Percentiles rank a stretch among this genome's conserved stretches.
phyloP scores from a whole-genome alignment of 2,329 filamentous ascomycete species.

The Epichloe festucae region DNA sequence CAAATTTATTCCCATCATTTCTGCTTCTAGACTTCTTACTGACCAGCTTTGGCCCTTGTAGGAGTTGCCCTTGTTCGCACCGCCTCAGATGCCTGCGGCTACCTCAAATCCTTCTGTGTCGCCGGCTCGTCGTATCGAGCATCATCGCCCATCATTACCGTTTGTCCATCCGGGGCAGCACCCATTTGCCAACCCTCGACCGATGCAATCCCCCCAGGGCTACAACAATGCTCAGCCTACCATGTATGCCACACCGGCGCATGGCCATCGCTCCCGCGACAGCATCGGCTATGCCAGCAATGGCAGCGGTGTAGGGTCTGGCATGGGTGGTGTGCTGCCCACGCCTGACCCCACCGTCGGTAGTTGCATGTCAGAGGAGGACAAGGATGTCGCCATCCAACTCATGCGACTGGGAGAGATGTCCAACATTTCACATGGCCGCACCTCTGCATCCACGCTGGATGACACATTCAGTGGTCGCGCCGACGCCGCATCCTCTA shows the following conservation, averaged over 20 bases:
- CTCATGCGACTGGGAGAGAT: slow-evolving; percentile 92
- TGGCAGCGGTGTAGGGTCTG: slow-evolving; percentile 21
- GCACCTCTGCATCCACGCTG: slow-evolving; percentile 82
- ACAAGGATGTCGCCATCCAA: slow-evolving; percentile 86
- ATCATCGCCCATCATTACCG: slow-evolving; percentile 59
- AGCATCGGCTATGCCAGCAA: slow-evolving; percentile 42
- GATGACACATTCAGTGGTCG: slow-evolving; percentile 89
- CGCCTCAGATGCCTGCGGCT: slow-evolving; percentile 82
- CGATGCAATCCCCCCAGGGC: slow-evolving; percentile 69
- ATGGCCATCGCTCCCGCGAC: slow-evolving; percentile 51
- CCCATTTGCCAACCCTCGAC: slow-evolving; percentile 63
- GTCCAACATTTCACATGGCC: slow-evolving; percentile 83
- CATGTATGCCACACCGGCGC: slow-evolving; percentile 49
- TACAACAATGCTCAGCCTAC: slow-evolving; percentile 42
- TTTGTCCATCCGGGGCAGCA: slow-evolving; percentile 67
- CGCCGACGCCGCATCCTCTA: slow-evolving; percentile 74
- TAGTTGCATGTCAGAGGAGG: slow-evolving; percentile 92
- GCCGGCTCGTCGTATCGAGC: slow-evolving; percentile 67
- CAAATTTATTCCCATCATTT: no score
- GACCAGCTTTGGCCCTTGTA: slow-evolving; percentile 24
- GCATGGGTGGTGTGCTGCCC: slow-evolving; percentile 50
- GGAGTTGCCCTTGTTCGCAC: slow-evolving; percentile 92
- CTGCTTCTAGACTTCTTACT: background rate
- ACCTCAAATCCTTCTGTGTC: slow-evolving; percentile 98
- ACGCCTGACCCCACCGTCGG: slow-evolving; percentile 96